Evolutionary conservation across 2,329 filamentous ascomycete genomes (phyloP).

Genomic region (Pestalotiopsis sp.): DNA sequence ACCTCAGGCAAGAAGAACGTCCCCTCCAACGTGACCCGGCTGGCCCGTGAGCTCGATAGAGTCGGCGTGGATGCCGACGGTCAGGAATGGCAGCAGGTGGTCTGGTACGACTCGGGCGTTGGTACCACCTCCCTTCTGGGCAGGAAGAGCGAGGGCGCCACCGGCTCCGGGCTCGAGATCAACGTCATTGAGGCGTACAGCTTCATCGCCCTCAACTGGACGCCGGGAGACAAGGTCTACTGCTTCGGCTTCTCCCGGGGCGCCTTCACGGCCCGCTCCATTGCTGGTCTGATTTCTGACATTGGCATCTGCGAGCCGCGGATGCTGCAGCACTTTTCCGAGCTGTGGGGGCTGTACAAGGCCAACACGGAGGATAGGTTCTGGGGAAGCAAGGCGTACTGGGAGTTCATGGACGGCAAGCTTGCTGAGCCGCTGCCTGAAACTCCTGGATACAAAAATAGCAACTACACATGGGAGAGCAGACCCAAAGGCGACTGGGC

Average conservation of each 20-base stretch:
- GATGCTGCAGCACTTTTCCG: conserved; percentile 18
- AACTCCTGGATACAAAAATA: not conserved
- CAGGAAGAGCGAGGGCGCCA: conserved; percentile 18
- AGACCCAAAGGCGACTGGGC: conserved; percentile 3
- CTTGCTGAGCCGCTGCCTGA: not conserved
- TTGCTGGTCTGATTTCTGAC: conserved; percentile 36
- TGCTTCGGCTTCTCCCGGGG: conserved; percentile 40
- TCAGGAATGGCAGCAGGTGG: conserved; percentile 26
- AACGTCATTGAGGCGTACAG: conserved; percentile 34
- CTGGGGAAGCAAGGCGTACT: conserved; percentile 7
- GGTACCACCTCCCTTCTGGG: conserved; percentile 37
- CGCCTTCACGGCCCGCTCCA: conserved; percentile 39
- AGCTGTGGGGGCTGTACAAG: conserved; percentile 11
- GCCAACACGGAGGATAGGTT: conserved; percentile 13
- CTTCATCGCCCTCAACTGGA: conserved; percentile 38
- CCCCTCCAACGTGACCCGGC: conserved; percentile 24
- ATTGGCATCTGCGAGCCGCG: conserved; percentile 20
- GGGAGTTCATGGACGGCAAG: conserved; percentile 13
- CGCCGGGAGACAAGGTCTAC: conserved; percentile 35
- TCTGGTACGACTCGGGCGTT: conserved; percentile 25
- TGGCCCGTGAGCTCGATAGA: conserved; percentile 19
- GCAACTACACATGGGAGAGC: not conserved
- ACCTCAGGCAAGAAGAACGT: conserved; percentile 19
- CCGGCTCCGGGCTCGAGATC: conserved; percentile 14
- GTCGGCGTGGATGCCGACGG: conserved; percentile 36